These are phyloP conservation scores for Sphagnum contortum DNA, from an alignment of 225 moss, liverwort and hornwort genomes.

Conservation along the genomic window DNA sequence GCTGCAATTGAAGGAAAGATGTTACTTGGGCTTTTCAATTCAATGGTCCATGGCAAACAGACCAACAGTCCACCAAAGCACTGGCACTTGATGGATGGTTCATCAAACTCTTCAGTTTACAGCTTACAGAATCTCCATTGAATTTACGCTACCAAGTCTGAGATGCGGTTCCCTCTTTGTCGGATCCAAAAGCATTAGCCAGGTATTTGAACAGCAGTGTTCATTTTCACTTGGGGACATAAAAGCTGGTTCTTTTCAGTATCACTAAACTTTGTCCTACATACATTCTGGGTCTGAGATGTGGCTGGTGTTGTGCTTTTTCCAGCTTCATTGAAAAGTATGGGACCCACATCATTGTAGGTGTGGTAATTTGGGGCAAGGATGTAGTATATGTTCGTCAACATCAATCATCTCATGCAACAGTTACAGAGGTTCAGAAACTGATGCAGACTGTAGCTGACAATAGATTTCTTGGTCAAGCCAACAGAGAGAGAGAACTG, in stretches of 20 bases:
- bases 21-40: constrained; percentile 75
- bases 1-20: constrained; percentile 62
- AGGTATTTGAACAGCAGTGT: constrained; percentile 22
- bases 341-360: constrained; percentile 71
- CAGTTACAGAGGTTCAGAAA: constrained; percentile 51
- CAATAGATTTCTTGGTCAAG: constrained; percentile 39
- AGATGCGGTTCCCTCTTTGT: constrained; percentile 56
- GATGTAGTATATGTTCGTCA: constrained; percentile 79
- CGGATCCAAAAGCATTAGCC: constrained; percentile 82
- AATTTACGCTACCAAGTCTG: constrained; percentile 62
- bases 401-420: constrained; percentile 45
- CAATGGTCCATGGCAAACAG: constrained; percentile 71
- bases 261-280: neutral
- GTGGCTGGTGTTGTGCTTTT: constrained; percentile 2
- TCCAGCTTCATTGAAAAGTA: constrained; percentile 79
- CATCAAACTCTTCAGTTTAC: constrained; percentile 66
- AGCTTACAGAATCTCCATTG: constrained; percentile 62
- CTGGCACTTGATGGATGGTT: constrained; percentile 89
- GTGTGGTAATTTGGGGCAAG: constrained; percentile 81
- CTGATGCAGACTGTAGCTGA: constrained; percentile 53
- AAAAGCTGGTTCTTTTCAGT: neutral
- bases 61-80: constrained; percentile 62
- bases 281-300: neutral
- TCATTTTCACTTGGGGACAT: neutral
- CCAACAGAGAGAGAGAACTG: constrained; percentile 39